Percentiles rank a stretch among this genome's conserved stretches.
Evolutionary conservation across 306 rosid species (phyloP).

Genomic region (Macrotyloma uniflorum): DNA sequence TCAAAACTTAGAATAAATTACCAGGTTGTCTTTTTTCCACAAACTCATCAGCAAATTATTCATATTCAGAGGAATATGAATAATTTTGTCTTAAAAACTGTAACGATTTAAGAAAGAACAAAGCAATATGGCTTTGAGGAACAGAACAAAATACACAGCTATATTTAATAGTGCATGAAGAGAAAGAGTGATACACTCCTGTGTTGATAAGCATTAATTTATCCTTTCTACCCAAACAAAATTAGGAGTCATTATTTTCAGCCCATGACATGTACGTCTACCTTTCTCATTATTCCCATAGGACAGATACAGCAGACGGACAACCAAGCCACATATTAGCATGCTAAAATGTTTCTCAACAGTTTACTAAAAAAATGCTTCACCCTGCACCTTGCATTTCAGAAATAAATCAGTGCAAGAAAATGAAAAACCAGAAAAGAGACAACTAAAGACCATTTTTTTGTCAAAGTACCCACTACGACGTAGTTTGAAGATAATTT

Average conservation of each 20-base stretch:
- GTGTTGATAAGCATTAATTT: not conserved
- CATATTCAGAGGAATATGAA: too few species aligned
- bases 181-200: slow-evolving; percentile 26
- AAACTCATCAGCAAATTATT: not conserved
- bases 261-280: not conserved
- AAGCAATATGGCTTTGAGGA: too few species aligned
- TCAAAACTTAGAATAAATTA: too few species aligned
- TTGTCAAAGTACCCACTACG: not conserved
- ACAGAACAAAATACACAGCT: too few species aligned
- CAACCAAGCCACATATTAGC: slow-evolving; percentile 9
- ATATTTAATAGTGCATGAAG: not conserved
- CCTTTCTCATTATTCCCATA: slow-evolving; percentile 19
- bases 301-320: slow-evolving; percentile 11
- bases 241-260: slow-evolving; percentile 16
- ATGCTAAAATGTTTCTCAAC: slow-evolving; percentile 23
- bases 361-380: slow-evolving; percentile 6
- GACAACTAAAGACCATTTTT: slow-evolving; percentile 15
- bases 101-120: too few species aligned
- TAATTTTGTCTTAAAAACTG: too few species aligned
- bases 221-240: slow-evolving; percentile 11
- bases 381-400: not conserved
- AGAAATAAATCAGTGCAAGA: slow-evolving; percentile 16
- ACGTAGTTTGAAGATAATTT: slow-evolving; percentile 12
- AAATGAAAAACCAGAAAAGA: not conserved
- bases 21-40: not conserved